These are phyloP conservation scores for Podospora appendiculata DNA, from an alignment of 495 filamentous ascomycete species.

Conservation along the genomic window DNA sequence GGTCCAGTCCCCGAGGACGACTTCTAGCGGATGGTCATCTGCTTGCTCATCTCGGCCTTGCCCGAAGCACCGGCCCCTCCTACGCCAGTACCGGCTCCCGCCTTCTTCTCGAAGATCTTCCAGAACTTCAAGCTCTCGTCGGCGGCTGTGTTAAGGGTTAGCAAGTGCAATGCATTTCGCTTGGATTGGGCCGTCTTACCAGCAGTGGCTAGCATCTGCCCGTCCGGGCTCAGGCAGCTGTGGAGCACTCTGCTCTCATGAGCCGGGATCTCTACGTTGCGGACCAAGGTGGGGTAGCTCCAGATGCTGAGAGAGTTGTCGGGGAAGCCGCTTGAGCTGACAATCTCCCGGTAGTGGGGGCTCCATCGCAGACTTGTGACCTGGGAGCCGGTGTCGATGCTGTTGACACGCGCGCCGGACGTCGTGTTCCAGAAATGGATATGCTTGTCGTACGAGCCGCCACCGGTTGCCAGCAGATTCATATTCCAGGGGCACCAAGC, in stretches of 20 bases:
- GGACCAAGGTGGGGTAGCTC: conserved; percentile 93
- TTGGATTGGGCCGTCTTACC: conserved; percentile 32
- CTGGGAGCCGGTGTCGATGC: conserved; percentile 95
- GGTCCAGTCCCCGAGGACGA: neutral
- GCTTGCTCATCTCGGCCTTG: conserved; percentile 74
- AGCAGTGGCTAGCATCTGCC: conserved; percentile 93
- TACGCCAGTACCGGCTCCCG: conserved; percentile 54
- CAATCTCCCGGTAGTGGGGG: conserved; percentile 94
- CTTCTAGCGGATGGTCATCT: conserved; percentile 89
- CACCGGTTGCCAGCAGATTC: conserved; percentile 93
- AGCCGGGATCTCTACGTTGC: conserved; percentile 97
- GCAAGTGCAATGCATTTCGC: neutral
- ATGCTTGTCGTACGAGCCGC: conserved; percentile 91
- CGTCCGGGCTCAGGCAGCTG: conserved; percentile 90
- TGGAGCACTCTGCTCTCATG: conserved; percentile 96
- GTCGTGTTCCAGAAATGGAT: conserved; percentile 99
- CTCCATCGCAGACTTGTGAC: conserved; percentile 94
- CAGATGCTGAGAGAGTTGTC: conserved; percentile 98
- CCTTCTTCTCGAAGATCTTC: conserved; percentile 99
- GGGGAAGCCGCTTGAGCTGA: conserved; percentile 94
- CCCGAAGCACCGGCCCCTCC: conserved; percentile 47
- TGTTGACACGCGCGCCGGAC: conserved; percentile 93
- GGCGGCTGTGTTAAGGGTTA: conserved; percentile 46
- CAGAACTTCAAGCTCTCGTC: conserved; percentile 99
- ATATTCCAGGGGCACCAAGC: conserved; percentile 99